Conservation (phyloP, 768 basidiomycete genomes). For the Rubroboletus satanas region DNA sequence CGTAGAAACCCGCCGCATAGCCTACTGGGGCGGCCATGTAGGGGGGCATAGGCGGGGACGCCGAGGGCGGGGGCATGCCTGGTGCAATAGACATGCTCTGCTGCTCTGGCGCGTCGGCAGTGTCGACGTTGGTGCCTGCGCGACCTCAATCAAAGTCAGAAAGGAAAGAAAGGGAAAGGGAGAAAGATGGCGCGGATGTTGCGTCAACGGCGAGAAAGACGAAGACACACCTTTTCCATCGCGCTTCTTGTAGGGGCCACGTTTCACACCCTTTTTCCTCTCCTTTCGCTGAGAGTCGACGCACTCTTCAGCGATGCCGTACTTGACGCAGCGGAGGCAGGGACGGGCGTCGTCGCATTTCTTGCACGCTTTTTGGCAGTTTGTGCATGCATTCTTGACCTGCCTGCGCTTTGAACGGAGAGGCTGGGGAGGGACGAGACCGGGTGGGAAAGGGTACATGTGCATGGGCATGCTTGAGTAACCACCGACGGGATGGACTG, state of each 20-base stretch:
- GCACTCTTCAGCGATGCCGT: conserved; percentile 83
- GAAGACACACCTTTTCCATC: conserved; percentile 74
- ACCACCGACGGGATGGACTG: conserved; percentile 46
- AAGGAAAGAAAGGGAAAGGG: conserved; percentile 17
- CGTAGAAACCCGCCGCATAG: conserved; percentile 53
- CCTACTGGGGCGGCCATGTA: conserved; percentile 50
- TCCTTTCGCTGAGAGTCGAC: conserved; percentile 91
- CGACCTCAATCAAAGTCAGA: conserved; percentile 52
- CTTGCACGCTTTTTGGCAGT: conserved; percentile 89
- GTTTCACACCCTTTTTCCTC: conserved; percentile 81
- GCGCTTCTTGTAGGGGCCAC: conserved; percentile 94
- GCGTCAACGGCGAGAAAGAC: conserved; percentile 27
- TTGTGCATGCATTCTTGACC: conserved; percentile 89
- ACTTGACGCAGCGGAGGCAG: conserved; percentile 90
- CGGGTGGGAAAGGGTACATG: conserved; percentile 64
- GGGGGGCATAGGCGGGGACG: conserved; percentile 45
- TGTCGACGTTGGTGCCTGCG: conserved; percentile 53
- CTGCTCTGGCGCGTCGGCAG: conserved; percentile 41
- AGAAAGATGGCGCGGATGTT: conserved; percentile 5
- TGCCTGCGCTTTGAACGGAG: conserved; percentile 76
- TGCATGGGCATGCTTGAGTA: conserved; percentile 59
- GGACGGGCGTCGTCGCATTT: conserved; percentile 90
- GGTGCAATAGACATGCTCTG: conserved; percentile 41
- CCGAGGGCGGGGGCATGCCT: conserved; percentile 39
- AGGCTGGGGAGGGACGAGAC: conserved; percentile 42